Conservation (phyloP, 495 filamentous ascomycete species). For the Beverwykella pulmonaria region DNA sequence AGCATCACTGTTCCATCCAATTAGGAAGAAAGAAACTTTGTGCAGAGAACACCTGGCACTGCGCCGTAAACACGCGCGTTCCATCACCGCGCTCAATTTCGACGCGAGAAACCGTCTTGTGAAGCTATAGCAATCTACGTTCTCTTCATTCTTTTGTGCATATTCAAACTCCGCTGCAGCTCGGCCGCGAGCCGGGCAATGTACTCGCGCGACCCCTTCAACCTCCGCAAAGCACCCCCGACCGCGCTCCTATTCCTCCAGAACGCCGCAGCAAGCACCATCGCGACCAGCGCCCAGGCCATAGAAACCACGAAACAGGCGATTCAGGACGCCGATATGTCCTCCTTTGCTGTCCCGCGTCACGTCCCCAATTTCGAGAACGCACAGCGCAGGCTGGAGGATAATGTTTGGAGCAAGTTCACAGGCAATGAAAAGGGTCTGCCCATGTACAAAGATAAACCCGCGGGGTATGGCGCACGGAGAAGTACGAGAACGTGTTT, state of each 20-base stretch:
- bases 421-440: slow-evolving; percentile 60
- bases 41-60: neutral
- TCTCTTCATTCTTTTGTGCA: neutral
- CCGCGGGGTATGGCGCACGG: slow-evolving; percentile 68
- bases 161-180: neutral
- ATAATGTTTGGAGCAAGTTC: slow-evolving; percentile 51
- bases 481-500: slow-evolving; percentile 48
- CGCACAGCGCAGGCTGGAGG: slow-evolving; percentile 68
- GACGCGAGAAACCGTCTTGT: neutral
- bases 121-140: neutral
- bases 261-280: slow-evolving; percentile 47
- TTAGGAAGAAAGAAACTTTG: neutral
- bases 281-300: slow-evolving; percentile 40
- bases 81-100: neutral
- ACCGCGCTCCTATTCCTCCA: slow-evolving; percentile 28
- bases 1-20: neutral
- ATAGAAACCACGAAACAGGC: slow-evolving; percentile 50
- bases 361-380: slow-evolving; percentile 72
- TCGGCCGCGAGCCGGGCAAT: slow-evolving; percentile 22
- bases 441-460: slow-evolving; percentile 99
- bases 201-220: slow-evolving; percentile 47
- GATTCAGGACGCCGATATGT: slow-evolving; percentile 55
- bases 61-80: neutral
- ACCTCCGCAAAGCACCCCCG: slow-evolving; percentile 36
- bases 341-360: slow-evolving; percentile 62